Evolutionary conservation across 2,329 filamentous ascomycete species (phyloP), one percentile per base, ranked within the genome.

Genomic region (Botrytis elliptica): DNA sequence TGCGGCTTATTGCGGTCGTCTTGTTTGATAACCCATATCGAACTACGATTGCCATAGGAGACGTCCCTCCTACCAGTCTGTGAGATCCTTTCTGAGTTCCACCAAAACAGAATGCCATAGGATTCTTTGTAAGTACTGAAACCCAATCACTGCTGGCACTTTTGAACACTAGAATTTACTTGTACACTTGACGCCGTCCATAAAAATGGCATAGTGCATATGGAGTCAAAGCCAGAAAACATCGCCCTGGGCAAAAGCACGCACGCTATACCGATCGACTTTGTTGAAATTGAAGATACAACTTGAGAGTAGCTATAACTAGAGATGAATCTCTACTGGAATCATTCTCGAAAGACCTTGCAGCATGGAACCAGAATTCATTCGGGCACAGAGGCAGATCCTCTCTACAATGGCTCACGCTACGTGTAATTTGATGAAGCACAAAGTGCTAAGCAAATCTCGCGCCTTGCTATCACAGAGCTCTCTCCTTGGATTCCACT

Each of bases 211-310:
- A 74, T 79, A 62, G 64, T 76, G 10, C 74, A 79, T 72, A 78
- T 79, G 75, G 77, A 79, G 74, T 66, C 78, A 38, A 38, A 79
- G 65, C 75, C 75, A 38, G 64, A 22, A 44, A 79, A 79, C 33
- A 75, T 78, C 57, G 73, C 77, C 42, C 60, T 78, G 46, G 75
- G 69, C 71, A 70, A 6, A 63, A 64, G 64, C 22, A 38, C 20
- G 5, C 29, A 76, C n/a, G 74, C 75, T 33, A 69, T 79, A 20
- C 70, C 79, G 12, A 76, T 78, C 60, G 75, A 79, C 73, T 67
- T 79, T 38, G 76, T 76, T 64, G 77, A 77, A 3, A 60, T 64
- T 65, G 76, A 75, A 71, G 75, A 75, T 59, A 67, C 75, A 40
- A 78, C 66, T 73, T 71, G 52, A 70, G 25, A 77, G 55, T 79